phyloP scores from a whole-genome alignment of 176 grass and related monocot genomes.

The Aegilops speltoides region DNA sequence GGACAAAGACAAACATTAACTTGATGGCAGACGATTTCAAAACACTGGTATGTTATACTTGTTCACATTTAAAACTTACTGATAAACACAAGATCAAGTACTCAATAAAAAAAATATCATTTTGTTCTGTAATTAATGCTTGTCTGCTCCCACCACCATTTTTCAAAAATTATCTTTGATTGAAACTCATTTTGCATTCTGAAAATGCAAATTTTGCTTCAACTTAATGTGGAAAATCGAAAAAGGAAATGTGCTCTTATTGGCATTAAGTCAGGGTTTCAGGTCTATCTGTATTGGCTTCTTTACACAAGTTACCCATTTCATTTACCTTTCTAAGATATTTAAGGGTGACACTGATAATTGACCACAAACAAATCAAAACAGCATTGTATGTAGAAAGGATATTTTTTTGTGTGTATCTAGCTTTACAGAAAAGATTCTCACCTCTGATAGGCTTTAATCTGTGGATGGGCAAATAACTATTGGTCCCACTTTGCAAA shows the following conservation, averaged over 20 bases:
- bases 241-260: not conserved
- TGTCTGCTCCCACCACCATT: not conserved
- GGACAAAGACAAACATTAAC: constrained; percentile 76
- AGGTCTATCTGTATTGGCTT: not conserved
- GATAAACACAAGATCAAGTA: not conserved
- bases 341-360: not conserved
- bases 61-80: not conserved
- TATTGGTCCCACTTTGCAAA: not conserved
- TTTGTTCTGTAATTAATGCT: constrained; percentile 1
- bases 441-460: not conserved
- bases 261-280: constrained; percentile 3
- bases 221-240: not conserved
- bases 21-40: constrained; percentile 69
- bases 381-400: not conserved
- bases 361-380: not conserved
- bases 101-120: not conserved
- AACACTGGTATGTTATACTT: constrained; percentile 58
- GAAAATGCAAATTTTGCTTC: not conserved
- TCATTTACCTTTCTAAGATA: constrained; percentile 10
- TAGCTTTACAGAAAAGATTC: not conserved
- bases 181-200: constrained; percentile 1
- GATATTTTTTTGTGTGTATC: not conserved
- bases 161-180: not conserved
- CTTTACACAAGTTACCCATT: constrained; percentile 11
- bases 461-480: not conserved